These are phyloP conservation scores for Persicaria tinctoria DNA, from an alignment of 148 eudicot genomes.

Conservation along the genomic window DNA sequence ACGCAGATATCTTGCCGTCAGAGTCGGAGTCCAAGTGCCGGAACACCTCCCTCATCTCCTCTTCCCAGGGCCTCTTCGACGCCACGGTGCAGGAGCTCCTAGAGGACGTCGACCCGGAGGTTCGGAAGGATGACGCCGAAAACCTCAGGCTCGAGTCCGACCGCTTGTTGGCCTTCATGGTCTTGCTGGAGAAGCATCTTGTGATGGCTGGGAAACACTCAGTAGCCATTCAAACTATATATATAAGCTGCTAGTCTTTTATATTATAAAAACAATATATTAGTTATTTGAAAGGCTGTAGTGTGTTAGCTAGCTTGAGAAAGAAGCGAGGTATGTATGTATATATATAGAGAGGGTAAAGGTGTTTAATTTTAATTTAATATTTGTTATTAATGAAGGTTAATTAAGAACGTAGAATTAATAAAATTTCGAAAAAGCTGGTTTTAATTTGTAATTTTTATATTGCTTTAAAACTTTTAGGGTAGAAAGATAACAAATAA, in stretches of 20 bases:
- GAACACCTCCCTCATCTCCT: slow-evolving; percentile 52
- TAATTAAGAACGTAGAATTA: neutral
- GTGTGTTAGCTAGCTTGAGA: neutral
- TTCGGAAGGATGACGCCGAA: slow-evolving; percentile 9
- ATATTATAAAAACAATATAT: neutral
- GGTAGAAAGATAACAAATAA: neutral
- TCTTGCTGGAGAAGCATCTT: slow-evolving; percentile 32
- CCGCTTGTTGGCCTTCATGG: slow-evolving; percentile 24
- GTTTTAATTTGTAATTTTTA: neutral
- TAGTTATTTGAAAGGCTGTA: neutral
- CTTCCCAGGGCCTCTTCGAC: slow-evolving; percentile 25
- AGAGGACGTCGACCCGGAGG: slow-evolving; percentile 17
- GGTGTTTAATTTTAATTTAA: neutral
- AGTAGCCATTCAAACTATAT: slow-evolving; percentile 20
- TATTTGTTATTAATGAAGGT: neutral
- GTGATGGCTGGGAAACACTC: slow-evolving; percentile 26
- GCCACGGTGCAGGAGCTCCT: neutral
- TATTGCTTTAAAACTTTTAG: neutral
- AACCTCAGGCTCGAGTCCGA: slow-evolving; percentile 12
- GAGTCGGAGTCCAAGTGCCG: slow-evolving; percentile 44
- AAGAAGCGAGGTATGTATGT: neutral
- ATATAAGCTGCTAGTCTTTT: no score
- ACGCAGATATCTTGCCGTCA: slow-evolving; percentile 62
- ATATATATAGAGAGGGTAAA: neutral
- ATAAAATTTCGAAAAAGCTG: neutral